Evolutionary conservation across 345 rosid genomes (phyloP).

Genomic region (Pistacia integerrima): DNA sequence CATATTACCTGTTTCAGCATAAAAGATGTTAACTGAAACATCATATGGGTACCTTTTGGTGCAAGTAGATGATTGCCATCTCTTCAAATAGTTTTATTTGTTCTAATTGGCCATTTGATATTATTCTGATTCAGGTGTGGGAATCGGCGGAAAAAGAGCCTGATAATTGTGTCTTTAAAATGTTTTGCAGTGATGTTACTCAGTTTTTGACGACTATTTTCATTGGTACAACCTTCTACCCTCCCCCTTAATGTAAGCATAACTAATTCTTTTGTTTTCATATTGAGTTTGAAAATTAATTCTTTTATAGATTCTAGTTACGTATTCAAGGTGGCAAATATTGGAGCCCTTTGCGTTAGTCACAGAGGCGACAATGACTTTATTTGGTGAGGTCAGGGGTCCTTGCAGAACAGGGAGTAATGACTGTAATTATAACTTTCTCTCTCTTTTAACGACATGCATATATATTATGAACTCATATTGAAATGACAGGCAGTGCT

Average conservation of each 20-base stretch:
- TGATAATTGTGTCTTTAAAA: slow-evolving; percentile 90
- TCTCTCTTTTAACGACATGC: neutral
- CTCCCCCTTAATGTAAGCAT: slow-evolving; percentile 25
- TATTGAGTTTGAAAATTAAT: slow-evolving; percentile 27
- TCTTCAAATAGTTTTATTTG: neutral
- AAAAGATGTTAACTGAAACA: neutral
- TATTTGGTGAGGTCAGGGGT: slow-evolving; percentile 99
- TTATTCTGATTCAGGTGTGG: slow-evolving; percentile 64
- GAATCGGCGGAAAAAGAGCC: slow-evolving; percentile 93
- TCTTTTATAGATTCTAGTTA: slow-evolving; percentile 38
- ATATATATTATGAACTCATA: neutral
- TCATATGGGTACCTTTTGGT: neutral
- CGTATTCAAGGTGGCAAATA: slow-evolving; percentile 78
- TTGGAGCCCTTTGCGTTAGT: slow-evolving; percentile 99
- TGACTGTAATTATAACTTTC: slow-evolving; percentile 73
- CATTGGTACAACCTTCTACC: slow-evolving; percentile 90
- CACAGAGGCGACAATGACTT: slow-evolving; percentile 95
- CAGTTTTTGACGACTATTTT: slow-evolving; percentile 98
- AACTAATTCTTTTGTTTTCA: slow-evolving; percentile 18
- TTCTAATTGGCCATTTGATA: slow-evolving; percentile 25
- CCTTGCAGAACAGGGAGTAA: slow-evolving; percentile 97
- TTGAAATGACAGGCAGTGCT: no score
- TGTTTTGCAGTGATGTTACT: slow-evolving; percentile 97
- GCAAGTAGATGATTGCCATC: neutral
- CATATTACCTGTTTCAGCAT: no score